Evolutionary conservation across 108 stramenopile genomes (phyloP).

Genomic region (Cyclotella choctawhatcheeana): DNA sequence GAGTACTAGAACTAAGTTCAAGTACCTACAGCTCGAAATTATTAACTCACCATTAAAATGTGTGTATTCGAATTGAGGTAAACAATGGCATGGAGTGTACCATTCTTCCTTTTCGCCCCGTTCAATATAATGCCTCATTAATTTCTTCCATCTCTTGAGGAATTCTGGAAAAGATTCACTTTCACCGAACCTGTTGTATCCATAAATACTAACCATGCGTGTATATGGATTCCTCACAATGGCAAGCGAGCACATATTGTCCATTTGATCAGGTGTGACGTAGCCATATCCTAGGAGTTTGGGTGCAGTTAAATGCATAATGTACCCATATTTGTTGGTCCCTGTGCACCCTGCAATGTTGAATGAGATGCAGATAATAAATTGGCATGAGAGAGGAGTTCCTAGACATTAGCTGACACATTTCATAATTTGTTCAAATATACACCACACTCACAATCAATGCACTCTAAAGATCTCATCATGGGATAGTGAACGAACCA

Average conservation of each 20-base stretch:
- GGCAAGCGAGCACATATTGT: constrained; percentile 53
- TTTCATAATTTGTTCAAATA: not conserved
- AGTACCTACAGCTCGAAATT: too few species aligned
- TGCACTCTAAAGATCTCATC: constrained; percentile 47
- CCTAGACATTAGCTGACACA: not conserved
- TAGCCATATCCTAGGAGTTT: constrained; percentile 65
- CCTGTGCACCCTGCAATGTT: constrained; percentile 48
- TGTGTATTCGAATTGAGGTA: constrained; percentile 69
- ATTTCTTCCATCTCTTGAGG: constrained; percentile 50
- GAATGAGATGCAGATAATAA: not conserved
- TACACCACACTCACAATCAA: constrained; percentile 32
- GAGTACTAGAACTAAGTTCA: too few species aligned
- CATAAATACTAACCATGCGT: constrained; percentile 70
- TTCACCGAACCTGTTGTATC: constrained; percentile 65
- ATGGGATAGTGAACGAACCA: constrained; percentile 60
- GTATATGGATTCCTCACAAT: constrained; percentile 72
- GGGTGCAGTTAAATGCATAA: constrained; percentile 63
- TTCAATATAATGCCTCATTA: constrained; percentile 56
- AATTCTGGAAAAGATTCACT: constrained; percentile 57
- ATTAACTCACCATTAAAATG: constrained; percentile 53
- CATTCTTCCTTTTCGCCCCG: constrained; percentile 66
- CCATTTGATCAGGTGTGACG: constrained; percentile 52
- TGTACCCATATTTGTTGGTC: constrained; percentile 62
- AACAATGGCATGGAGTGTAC: constrained; percentile 63
- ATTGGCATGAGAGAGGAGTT: not conserved